phyloP scores from a whole-genome alignment of 495 filamentous ascomycete species.

The Emericellopsis terricola region DNA sequence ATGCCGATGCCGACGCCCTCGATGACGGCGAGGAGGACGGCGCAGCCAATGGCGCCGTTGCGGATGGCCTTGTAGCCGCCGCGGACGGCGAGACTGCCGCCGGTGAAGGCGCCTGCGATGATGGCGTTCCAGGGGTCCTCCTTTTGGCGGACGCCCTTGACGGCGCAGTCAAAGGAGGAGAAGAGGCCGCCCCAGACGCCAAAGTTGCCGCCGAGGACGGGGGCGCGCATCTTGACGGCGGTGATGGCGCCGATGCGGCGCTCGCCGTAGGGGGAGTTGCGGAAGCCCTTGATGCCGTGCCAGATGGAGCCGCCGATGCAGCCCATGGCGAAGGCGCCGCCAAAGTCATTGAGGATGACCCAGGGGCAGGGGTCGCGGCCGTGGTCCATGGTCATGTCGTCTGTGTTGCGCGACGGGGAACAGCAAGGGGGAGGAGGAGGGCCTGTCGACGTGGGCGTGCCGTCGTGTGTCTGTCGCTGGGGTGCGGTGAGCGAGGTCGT shows the following conservation, averaged over 20 bases:
- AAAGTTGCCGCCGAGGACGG: conserved; percentile 93
- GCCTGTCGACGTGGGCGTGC: background rate
- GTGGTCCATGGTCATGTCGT: conserved; percentile 50
- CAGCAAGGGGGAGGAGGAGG: background rate
- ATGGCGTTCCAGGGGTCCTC: conserved; percentile 95
- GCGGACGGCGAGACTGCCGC: conserved; percentile 75
- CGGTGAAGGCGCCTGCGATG: conserved; percentile 93
- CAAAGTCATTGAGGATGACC: conserved; percentile 92
- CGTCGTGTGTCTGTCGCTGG: background rate
- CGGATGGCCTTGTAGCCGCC: conserved; percentile 76
- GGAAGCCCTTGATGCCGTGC: conserved; percentile 95
- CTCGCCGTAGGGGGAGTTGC: conserved; percentile 81
- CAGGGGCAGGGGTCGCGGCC: conserved; percentile 83
- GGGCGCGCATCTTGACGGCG: conserved; percentile 91
- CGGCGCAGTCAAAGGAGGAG: conserved; percentile 88
- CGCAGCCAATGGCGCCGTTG: conserved; percentile 91
- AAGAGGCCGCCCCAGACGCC: conserved; percentile 91
- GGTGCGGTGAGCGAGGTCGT: background rate
- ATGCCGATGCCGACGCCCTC: conserved; percentile 96
- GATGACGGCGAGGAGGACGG: conserved; percentile 83
- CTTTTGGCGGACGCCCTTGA: conserved; percentile 89
- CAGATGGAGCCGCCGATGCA: conserved; percentile 89
- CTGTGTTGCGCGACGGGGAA: background rate
- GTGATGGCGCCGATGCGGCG: conserved; percentile 88
- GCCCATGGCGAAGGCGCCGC: conserved; percentile 94